Base-by-base conservation (phyloP, 1,139 yeast genomes). In the Geotrichum macrosporum region DNA sequence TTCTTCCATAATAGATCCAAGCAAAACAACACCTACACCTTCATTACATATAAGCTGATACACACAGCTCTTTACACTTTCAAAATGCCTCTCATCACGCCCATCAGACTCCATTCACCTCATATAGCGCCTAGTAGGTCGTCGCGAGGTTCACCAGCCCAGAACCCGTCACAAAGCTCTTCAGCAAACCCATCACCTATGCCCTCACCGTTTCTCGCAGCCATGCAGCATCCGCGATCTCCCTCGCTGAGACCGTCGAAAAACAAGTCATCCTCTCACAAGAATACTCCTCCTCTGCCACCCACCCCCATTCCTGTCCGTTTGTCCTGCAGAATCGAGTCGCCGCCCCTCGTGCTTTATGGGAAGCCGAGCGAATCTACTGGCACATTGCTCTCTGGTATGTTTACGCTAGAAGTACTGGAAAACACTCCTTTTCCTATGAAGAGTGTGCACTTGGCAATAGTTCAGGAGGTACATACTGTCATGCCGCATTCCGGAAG, bases 281-380 rank as follows among this genome's bases (percentile, higher is more conserved):
- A 10, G 10, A 24, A 24, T 24, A 24, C 27, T 10, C 27, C 27
- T 24, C 27, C 27, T 6, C 27, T 24, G 10, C 27, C 20, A 13
- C 20, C 41, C 15, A 33, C 41, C 29, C 19, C 41, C 41, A 37
- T 37, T 33, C 33, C 16, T 13, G 41, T 31, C 29, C 41, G 29
- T 13, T 67, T 89, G 24, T 64, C 78, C 1, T 74, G 92, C 41
- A 73, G 75, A 36, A 71, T 92, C 24, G 98, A 92, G 62, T 82
- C 94, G 0, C 97, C 98, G 0, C 98, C 99, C 0, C 72, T 89
- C 31, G 78, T 87, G 31, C 67, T 92, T 49, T 89, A 84, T 61
- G 98, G 98, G 0, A 68, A 74, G 2, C 84, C 92, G 3, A 65
- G 68, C 5, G 94, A 86, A 51, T 81, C 94, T 1, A 75, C 94